Percentiles rank a stretch among this genome's conserved stretches.
These are phyloP conservation scores for Petunia secreta DNA, from an alignment of 257 asterid genomes.

Conservation along the genomic window DNA sequence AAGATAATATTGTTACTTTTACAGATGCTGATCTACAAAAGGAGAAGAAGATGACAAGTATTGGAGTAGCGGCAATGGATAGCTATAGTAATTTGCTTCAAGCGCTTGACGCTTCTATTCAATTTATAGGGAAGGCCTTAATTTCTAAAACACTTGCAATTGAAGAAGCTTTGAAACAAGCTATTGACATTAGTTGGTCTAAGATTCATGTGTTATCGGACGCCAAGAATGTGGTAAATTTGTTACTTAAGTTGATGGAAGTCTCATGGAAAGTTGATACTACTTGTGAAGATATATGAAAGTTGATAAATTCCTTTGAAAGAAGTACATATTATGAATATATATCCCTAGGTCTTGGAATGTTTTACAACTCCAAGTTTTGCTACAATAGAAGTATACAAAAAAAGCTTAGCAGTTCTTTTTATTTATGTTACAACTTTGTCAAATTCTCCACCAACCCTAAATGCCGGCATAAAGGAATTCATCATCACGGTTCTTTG, in stretches of 20 bases:
- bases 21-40: not conserved
- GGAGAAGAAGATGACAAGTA: not conserved
- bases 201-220: not conserved
- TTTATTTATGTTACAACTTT: not conserved
- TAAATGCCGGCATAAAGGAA: not conserved
- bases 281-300: too few species aligned
- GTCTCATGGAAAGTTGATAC: too few species aligned
- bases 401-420: not conserved
- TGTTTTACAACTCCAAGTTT: not conserved
- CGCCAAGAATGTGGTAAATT: too few species aligned
- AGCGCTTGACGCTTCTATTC: not conserved
- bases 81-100: not conserved
- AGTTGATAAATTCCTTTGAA: too few species aligned
- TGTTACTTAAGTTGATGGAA: too few species aligned
- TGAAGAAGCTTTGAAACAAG: not conserved
- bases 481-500: not conserved
- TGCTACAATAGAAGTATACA: not conserved
- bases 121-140: not conserved
- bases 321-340: too few species aligned
- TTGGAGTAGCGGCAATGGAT: not conserved
- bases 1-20: too few species aligned
- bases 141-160: too few species aligned
- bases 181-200: too few species aligned
- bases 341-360: too few species aligned
- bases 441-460: not conserved